Evolutionary conservation across 2,329 filamentous ascomycete genomes (phyloP), one percentile per base, ranked within the genome.

Genomic region (Leptosphaerulina australis): DNA sequence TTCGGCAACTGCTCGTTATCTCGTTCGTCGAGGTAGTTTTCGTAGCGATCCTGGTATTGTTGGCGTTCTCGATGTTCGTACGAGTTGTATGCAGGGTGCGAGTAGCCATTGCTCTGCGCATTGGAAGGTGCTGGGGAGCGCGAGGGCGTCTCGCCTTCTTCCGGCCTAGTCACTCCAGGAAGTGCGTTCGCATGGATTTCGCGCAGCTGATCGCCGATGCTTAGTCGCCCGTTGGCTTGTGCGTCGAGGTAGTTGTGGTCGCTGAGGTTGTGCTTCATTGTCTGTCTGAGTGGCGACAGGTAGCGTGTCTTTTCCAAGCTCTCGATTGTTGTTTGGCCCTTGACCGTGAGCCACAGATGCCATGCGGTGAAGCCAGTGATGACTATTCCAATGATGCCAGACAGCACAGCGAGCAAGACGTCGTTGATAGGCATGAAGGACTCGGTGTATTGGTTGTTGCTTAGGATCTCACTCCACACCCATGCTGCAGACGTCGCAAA

Each of bases 251-350:
- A 64, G 77, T 81, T 64, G 56, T 77, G 68, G 46, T 72, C 63
- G 33, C 73, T 74, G 59, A 84, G 82, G 46, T 86, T 82, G 55
- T 83, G 78, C 67, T 89, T 85, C 67, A 93, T 82, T 38, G 83
- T 83, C 67, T 85, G 85, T 48, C 88, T 83, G 53, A 96, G 71
- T 0, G 91, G 90, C 8, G 88, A 91, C 6, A 96, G 82, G 74
- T 99, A 99, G 46, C 94, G 84, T 2, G 93, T 97, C 79, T 94
- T 97, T 74, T 99, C 94, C 52, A 99, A 78, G 64, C 88, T 96
- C 72, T 99, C 94, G 51, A 99, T 97, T 3, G 94, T 99, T 1
- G 94, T 99, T 74, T 95, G 86, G 3, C 90, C 91, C 20, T 83
- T 82, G 44, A 83, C 77, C 1, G 90, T 90, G 1, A 99, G 81